These are phyloP conservation scores for Monosporascus sp. DNA, from an alignment of 2,329 filamentous ascomycete genomes.

Conservation along the genomic window DNA sequence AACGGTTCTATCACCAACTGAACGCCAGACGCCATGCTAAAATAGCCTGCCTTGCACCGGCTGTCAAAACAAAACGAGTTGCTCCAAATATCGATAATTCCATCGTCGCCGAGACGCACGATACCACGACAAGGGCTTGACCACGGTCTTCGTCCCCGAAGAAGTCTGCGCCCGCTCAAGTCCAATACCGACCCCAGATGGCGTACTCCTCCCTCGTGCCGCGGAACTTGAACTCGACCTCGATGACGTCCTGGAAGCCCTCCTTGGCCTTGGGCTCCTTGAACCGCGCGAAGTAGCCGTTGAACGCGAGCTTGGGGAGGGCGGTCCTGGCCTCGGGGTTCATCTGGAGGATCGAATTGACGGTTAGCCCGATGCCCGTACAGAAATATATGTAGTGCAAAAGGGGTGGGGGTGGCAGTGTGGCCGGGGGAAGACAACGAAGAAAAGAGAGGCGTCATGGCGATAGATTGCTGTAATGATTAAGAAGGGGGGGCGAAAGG, in stretches of 20 bases:
- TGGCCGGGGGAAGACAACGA: background rate
- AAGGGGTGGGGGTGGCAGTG: background rate
- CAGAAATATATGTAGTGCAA: background rate
- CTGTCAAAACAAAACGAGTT: too few relatives aligned
- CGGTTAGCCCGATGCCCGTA: background rate
- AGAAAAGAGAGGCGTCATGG: too few relatives aligned
- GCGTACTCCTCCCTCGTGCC: constrained; percentile 64
- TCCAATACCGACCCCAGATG: constrained; percentile 76
- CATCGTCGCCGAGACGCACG: too few relatives aligned
- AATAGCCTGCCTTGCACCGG: too few relatives aligned
- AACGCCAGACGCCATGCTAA: too few relatives aligned
- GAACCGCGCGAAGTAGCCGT: constrained; percentile 67
- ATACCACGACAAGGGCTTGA: too few relatives aligned
- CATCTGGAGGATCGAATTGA: constrained; percentile 41
- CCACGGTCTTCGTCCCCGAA: too few relatives aligned
- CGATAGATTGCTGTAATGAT: background rate
- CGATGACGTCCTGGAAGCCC: constrained; percentile 76
- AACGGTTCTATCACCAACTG: too few relatives aligned
- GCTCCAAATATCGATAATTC: too few relatives aligned
- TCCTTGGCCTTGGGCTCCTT: constrained; percentile 67
- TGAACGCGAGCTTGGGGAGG: constrained; percentile 78
- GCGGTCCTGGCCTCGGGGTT: constrained; percentile 77
- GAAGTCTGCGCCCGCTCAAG: constrained; percentile 33
- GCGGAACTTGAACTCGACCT: constrained; percentile 70
- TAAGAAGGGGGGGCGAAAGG: background rate